Conservation (phyloP, 805 yeast genomes). For the Candida taoyuanica region DNA sequence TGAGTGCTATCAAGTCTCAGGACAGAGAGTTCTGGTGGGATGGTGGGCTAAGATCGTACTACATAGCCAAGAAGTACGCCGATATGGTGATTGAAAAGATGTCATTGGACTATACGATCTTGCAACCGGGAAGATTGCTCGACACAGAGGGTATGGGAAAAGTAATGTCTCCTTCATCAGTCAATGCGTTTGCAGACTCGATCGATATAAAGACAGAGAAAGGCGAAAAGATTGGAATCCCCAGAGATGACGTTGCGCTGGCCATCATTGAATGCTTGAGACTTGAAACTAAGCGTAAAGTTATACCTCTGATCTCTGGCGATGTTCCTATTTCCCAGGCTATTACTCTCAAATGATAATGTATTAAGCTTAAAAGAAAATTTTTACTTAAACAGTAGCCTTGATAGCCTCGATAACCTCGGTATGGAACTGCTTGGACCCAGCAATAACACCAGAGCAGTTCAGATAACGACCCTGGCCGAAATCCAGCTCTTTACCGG, state of each 20-base stretch:
- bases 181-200: constrained; percentile 10
- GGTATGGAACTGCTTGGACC: constrained; percentile 34
- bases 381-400: constrained; percentile 6
- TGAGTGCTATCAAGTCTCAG: constrained; percentile 55
- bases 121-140: constrained; percentile 47
- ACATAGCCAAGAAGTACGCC: constrained; percentile 58
- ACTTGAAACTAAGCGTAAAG: constrained; percentile 37
- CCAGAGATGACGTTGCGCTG: constrained; percentile 54
- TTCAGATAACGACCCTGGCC: constrained; percentile 75
- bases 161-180: constrained; percentile 31
- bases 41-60: constrained; percentile 41
- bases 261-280: constrained; percentile 36
- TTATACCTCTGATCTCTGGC: constrained; percentile 43
- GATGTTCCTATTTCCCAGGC: constrained; percentile 25
- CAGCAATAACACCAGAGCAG: constrained; percentile 93
- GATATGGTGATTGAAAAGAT: constrained; percentile 41
- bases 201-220: neutral
- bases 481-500: constrained; percentile 71
- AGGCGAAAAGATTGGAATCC: constrained; percentile 10
- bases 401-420: constrained; percentile 29
- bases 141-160: constrained; percentile 42
- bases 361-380: too few relatives aligned
- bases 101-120: constrained; percentile 45
- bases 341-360: neutral
- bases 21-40: constrained; percentile 42